Evolutionary conservation across 78 protist genomes (phyloP).

Genomic region (Guillardia theta): DNA sequence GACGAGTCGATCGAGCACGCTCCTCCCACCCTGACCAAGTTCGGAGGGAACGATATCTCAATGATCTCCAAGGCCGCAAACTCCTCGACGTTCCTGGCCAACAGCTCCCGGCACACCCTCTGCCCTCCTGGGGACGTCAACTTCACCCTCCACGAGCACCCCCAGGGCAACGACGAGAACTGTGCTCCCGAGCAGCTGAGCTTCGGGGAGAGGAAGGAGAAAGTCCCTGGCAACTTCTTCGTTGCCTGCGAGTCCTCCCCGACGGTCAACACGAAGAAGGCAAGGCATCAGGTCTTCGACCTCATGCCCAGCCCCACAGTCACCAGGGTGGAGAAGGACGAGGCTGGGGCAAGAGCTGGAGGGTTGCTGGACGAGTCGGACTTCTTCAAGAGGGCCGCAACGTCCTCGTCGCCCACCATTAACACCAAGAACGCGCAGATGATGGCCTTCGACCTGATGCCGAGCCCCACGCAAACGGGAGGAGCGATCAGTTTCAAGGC

Average conservation of each 20-base stretch:
- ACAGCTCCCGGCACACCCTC: background rate
- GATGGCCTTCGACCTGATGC: background rate
- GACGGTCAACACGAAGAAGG: background rate
- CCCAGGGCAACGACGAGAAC: background rate
- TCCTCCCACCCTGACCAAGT: background rate
- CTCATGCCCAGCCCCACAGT: background rate
- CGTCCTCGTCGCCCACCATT: background rate
- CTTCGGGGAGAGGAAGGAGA: background rate
- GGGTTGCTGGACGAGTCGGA: no score
- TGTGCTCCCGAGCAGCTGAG: background rate
- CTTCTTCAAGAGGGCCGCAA: background rate
- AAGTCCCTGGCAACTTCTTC: background rate
- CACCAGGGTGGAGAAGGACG: background rate
- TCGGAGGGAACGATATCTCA: constrained; percentile 2
- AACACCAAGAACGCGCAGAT: background rate
- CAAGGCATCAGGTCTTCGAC: background rate
- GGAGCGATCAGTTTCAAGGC: no score
- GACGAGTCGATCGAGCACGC: background rate
- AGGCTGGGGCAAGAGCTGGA: no score
- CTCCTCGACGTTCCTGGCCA: constrained; percentile 6
- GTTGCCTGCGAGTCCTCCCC: background rate
- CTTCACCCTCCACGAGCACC: background rate
- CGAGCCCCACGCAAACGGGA: background rate
- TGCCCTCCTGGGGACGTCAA: background rate
- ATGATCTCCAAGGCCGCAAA: background rate